Conservation (phyloP, 2,329 filamentous ascomycete genomes). For the Sarocladium oryzae region DNA sequence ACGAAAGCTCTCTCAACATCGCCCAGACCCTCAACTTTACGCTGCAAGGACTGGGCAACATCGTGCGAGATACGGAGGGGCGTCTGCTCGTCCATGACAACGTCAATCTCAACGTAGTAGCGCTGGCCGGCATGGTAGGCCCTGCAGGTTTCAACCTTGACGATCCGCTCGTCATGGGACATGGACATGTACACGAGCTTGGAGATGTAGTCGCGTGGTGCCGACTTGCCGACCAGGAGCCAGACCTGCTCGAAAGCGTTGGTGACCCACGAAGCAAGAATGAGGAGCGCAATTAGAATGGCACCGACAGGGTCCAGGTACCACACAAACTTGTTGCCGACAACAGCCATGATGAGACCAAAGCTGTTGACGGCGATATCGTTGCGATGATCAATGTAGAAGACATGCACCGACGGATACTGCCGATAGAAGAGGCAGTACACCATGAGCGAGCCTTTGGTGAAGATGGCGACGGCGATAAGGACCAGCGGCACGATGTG, state of each 20-base stretch:
- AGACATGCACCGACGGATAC: constrained; percentile 49
- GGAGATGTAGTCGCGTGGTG: constrained; percentile 49
- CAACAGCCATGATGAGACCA: constrained; percentile 48
- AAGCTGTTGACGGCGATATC: constrained; percentile 50
- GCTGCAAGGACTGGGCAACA: constrained; percentile 51
- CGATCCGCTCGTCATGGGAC: constrained; percentile 46
- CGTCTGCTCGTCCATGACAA: constrained; percentile 50
- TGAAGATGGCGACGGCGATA: constrained; percentile 47
- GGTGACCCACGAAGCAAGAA: constrained; percentile 53
- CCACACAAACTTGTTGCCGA: constrained; percentile 48
- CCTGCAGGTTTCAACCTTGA: constrained; percentile 51
- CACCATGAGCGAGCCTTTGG: constrained; percentile 44
- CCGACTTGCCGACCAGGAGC: constrained; percentile 54
- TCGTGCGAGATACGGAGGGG: constrained; percentile 53
- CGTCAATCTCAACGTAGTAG: constrained; percentile 57
- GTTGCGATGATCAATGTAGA: constrained; percentile 52
- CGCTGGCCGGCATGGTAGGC: constrained; percentile 56
- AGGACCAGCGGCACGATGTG: constrained; percentile 49
- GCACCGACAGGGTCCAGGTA: constrained; percentile 56
- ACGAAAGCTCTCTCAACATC: constrained; percentile 39
- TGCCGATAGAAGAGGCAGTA: constrained; percentile 47
- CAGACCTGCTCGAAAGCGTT: constrained; percentile 58
- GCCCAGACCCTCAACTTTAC: constrained; percentile 46
- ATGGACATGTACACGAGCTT: constrained; percentile 50
- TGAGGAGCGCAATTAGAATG: constrained; percentile 53